Conservation (phyloP, 805 yeast genomes). For the Ogataea parapolymorpha region DNA sequence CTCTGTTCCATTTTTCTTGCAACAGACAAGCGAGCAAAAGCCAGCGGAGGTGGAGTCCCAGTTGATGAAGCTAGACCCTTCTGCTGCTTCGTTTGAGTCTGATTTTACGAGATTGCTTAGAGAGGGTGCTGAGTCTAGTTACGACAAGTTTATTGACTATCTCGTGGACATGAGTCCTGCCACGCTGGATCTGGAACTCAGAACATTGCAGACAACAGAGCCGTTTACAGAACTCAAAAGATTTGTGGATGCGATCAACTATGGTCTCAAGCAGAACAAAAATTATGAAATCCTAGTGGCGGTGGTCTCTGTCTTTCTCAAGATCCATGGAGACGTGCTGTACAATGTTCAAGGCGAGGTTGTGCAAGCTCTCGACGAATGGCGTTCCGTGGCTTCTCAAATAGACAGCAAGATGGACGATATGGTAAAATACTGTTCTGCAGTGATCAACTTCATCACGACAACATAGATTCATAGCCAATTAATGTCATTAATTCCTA, state of each 20-base stretch:
- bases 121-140: constrained; percentile 45
- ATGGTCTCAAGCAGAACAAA: constrained; percentile 51
- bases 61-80: constrained; percentile 35
- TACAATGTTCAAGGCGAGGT: constrained; percentile 24
- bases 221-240: constrained; percentile 64
- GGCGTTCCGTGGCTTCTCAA: constrained; percentile 40
- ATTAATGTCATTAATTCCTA: constrained; percentile 16
- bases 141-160: constrained; percentile 47
- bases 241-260: constrained; percentile 65
- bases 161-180: constrained; percentile 70
- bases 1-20: constrained; percentile 75
- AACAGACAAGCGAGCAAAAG: constrained; percentile 52
- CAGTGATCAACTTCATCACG: constrained; percentile 63
- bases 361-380: constrained; percentile 36
- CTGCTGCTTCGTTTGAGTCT: constrained; percentile 57
- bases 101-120: constrained; percentile 66
- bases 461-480: constrained; percentile 25
- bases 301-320: constrained; percentile 67
- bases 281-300: constrained; percentile 83
- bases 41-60: constrained; percentile 44
- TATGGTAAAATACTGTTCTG: constrained; percentile 74
- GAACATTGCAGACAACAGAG: constrained; percentile 64
- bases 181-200: constrained; percentile 77
- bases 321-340: constrained; percentile 80
- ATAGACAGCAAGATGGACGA: constrained; percentile 56